Percentiles rank a stretch among this genome's conserved stretches.
phyloP scores from a whole-genome alignment of 2,329 filamentous ascomycete genomes.

The Trichoderma aggressivum region DNA sequence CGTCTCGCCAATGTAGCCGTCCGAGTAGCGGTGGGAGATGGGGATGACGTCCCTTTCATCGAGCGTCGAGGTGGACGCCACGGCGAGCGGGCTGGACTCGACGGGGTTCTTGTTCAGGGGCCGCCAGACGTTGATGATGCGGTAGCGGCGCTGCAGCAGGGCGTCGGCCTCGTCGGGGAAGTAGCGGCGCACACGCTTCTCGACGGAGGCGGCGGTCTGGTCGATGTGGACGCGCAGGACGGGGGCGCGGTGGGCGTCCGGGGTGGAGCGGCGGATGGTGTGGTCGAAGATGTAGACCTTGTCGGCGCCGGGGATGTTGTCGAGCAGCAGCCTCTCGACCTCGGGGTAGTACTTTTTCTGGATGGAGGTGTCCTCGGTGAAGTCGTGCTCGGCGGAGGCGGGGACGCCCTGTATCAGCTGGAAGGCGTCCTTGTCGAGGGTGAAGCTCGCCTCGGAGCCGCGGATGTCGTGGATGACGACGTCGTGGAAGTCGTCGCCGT shows the following conservation, averaged over 20 bases:
- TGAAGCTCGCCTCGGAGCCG: conserved; percentile 62
- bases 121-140: conserved; percentile 87
- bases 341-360: conserved; percentile 77
- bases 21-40: conserved; percentile 67
- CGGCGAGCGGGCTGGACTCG: conserved; percentile 64
- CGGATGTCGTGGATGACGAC: conserved; percentile 71
- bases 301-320: conserved; percentile 62
- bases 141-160: conserved; percentile 66
- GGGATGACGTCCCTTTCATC: conserved; percentile 62
- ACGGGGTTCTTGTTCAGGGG: conserved; percentile 58
- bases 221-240: conserved; percentile 78
- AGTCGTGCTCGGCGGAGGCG: conserved; percentile 49
- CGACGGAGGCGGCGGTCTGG: conserved; percentile 67
- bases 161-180: conserved; percentile 65
- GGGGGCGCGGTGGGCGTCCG: conserved; percentile 60
- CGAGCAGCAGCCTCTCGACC: conserved; percentile 67
- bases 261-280: conserved; percentile 69
- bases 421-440: conserved; percentile 73
- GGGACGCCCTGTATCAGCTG: conserved; percentile 57
- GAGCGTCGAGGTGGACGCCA: conserved; percentile 63
- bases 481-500: conserved; percentile 44
- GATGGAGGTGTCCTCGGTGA: conserved; percentile 68
- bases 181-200: conserved; percentile 64
- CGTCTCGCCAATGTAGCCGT: conserved; percentile 68
- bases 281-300: conserved; percentile 80